Evolutionary conservation across 2,329 filamentous ascomycete species (phyloP).

Genomic region (Beauveria brongniartii): DNA sequence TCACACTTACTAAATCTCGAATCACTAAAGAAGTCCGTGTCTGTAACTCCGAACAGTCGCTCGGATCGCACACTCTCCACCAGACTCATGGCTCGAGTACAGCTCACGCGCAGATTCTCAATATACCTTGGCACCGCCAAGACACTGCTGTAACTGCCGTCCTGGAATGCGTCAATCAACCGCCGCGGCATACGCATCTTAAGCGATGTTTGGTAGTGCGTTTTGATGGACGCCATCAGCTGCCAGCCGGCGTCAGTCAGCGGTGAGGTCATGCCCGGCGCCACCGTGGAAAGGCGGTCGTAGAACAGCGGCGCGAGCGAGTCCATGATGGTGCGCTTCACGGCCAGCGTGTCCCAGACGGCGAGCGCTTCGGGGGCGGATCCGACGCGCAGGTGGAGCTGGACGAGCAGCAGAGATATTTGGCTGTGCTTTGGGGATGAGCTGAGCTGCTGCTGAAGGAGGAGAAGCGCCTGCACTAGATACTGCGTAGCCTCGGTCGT

Average conservation of each 20-base stretch:
- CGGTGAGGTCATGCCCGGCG: conserved; percentile 32
- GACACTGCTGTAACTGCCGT: conserved; percentile 43
- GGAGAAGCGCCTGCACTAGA: conserved; percentile 39
- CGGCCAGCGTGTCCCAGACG: conserved; percentile 42
- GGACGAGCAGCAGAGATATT: conserved; percentile 41
- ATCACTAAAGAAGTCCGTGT: conserved; percentile 34
- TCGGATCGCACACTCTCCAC: conserved; percentile 42
- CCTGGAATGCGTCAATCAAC: conserved; percentile 39
- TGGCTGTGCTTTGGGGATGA: conserved; percentile 37
- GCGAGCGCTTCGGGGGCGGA: conserved; percentile 38
- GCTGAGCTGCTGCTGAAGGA: conserved; percentile 43
- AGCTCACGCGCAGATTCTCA: conserved; percentile 37
- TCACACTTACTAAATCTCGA: conserved; percentile 37
- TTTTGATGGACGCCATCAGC: conserved; percentile 33
- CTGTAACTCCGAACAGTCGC: conserved; percentile 33
- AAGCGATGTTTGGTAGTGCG: conserved; percentile 39
- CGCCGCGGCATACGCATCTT: conserved; percentile 35
- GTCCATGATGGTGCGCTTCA: conserved; percentile 52
- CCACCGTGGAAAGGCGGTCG: conserved; percentile 45
- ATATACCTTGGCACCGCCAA: conserved; percentile 38
- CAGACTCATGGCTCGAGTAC: conserved; percentile 43
- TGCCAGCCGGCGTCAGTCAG: conserved; percentile 25
- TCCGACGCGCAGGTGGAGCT: conserved; percentile 43
- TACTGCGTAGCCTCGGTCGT: conserved; percentile 18
- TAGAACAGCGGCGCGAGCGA: conserved; percentile 46